Conservation (phyloP, 1,284 basidiomycete genomes). For the Amylostereum areolatum region DNA sequence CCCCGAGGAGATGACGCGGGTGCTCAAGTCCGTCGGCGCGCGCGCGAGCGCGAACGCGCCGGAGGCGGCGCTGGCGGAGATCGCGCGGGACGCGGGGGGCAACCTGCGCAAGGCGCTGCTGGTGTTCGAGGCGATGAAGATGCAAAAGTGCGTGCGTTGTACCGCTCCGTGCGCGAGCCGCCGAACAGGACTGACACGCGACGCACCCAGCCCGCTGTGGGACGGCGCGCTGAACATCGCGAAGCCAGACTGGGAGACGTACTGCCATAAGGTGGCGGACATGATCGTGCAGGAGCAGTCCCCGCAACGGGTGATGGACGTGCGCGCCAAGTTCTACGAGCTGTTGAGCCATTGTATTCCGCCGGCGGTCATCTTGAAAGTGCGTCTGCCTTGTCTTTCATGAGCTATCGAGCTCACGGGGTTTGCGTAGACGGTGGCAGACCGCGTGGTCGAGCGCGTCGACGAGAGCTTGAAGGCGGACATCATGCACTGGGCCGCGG, state of each 20-base stretch:
- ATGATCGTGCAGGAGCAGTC: conserved; percentile 90
- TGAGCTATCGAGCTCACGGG: not conserved
- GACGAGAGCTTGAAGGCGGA: conserved; percentile 87
- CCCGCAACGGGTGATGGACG: conserved; percentile 88
- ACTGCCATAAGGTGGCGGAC: conserved; percentile 91
- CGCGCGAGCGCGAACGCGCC: conserved; percentile 82
- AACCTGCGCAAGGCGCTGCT: conserved; percentile 95
- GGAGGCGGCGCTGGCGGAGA: conserved; percentile 59
- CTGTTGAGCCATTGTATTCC: conserved; percentile 97
- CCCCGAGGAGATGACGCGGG: conserved; percentile 77
- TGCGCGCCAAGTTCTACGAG: conserved; percentile 92
- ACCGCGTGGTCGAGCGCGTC: conserved; percentile 79
- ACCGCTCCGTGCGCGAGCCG: conserved; percentile 12
- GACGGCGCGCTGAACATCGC: conserved; percentile 73
- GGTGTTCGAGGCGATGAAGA: conserved; percentile 92
- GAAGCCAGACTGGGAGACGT: conserved; percentile 99
- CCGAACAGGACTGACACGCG: not conserved
- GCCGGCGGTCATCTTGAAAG: conserved; percentile 87
- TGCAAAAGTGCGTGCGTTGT: conserved; percentile 73
- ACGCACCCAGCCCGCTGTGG: conserved; percentile 30
- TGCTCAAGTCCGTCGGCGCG: conserved; percentile 78
- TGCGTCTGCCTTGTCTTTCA: conserved; percentile 25
- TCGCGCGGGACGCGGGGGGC: conserved; percentile 79
- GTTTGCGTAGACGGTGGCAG: conserved; percentile 67
- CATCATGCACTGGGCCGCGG: conserved; percentile 94